Evolutionary conservation across 371 early-diverging fungal genomes (phyloP), one percentile per base, ranked within the genome.

Genomic region (Umbelopsis sp.): DNA sequence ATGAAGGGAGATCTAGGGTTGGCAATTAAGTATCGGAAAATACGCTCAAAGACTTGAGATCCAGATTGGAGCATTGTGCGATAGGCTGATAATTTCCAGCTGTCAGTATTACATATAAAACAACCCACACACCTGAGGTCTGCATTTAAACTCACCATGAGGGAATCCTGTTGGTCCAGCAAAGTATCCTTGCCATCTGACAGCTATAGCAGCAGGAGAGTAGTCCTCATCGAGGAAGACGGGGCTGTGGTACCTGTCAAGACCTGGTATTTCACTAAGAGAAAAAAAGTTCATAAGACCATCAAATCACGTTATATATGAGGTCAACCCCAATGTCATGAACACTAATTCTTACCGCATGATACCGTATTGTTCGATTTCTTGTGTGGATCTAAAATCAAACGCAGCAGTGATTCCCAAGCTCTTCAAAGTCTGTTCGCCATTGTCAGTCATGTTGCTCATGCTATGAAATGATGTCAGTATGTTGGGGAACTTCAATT

Each of bases 1-100:
- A 94, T 80, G 10, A 95, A 83, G 0, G 94, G 82, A 50, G 83
- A 84, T 38, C 74, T n/a, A 44, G 73, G 77, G 25, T 88, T 72
- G 46, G 86, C 76, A 57, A 88, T 75, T 67, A 89, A 76, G 69
- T 88, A 83, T 12, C 79, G 65, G 69, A 88, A 81, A 51, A 88
- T 82, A 11, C 80, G 79, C 14, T 81, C 68, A 48, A 84, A 83
- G 52, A 79, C 81, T 63, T 72, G 76, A n/a, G 76, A 76, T 0
- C 81, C 86, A 62, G 81, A 84, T 66, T 83, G 80, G 38, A 88
- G 66, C 68, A 88, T 87, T 20, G 78, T 71, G 68, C 75, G 80
- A 69, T 89, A 89, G 0, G 86, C 86, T 76, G 41, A 7, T 41
- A 41, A 29, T 29, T 29, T 29, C 12, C 41, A 7, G 41, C 7